phyloP scores from a whole-genome alignment of 257 asterid genomes.

The Gentiana dahurica region DNA sequence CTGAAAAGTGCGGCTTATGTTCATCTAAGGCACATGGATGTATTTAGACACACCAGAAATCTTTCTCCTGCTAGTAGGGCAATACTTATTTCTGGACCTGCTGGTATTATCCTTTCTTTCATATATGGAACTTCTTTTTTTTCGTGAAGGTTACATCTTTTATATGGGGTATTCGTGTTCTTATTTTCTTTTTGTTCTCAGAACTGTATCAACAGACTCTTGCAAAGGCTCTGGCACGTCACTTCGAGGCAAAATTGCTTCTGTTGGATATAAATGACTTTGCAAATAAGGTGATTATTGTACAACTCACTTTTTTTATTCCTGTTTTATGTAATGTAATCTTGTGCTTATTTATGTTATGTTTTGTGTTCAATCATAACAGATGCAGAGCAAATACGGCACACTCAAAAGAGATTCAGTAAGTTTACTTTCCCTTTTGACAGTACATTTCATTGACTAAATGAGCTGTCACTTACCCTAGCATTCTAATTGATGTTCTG shows the following conservation, averaged over 20 bases:
- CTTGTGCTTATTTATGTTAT: neutral
- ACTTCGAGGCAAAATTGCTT: conserved; percentile 58
- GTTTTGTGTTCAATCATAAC: conserved; percentile 16
- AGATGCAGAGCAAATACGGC: conserved; percentile 83
- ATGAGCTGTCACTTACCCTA: neutral
- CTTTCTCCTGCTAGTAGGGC: conserved; percentile 86
- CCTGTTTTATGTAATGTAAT: neutral
- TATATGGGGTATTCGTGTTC: conserved; percentile 7
- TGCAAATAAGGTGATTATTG: conserved; percentile 48
- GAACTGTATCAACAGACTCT: conserved; percentile 76
- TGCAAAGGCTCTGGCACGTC: conserved; percentile 74
- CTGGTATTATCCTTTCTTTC: conserved; percentile 31
- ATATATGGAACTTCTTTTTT: neutral
- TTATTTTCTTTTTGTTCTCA: neutral
- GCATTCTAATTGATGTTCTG: neutral
- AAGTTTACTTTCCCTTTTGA: conserved; percentile 18
- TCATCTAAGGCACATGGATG: conserved; percentile 45
- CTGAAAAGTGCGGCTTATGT: conserved; percentile 71
- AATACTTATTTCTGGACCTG: conserved; percentile 79
- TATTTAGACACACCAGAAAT: conserved; percentile 52
- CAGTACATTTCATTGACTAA: neutral
- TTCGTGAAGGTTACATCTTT: neutral
- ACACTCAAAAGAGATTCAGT: conserved; percentile 37
- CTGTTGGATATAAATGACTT: conserved; percentile 59
- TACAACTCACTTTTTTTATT: neutral